A percentile compares a stretch with the other conserved stretches of the same genome.
These are phyloP conservation scores for Phialophora chinensis DNA, from an alignment of 2,329 filamentous ascomycete genomes.

Conservation along the genomic window DNA sequence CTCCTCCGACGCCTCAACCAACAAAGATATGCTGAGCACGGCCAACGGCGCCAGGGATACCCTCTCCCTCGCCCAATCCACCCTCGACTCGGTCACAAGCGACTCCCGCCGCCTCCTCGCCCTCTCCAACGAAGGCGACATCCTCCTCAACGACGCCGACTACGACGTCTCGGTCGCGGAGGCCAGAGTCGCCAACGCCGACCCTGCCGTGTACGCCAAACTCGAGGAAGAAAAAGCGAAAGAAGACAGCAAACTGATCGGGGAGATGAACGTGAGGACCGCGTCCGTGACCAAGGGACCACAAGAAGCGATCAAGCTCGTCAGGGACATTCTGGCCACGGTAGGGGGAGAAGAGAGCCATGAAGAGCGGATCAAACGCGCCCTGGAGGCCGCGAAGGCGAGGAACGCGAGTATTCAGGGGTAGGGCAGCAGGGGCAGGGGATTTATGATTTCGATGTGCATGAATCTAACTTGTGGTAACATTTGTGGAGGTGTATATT, in stretches of 20 bases:
- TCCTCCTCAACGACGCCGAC: slow-evolving; percentile 58
- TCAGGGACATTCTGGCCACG: slow-evolving; percentile 49
- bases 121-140: slow-evolving; percentile 57
- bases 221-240: slow-evolving; percentile 56
- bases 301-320: slow-evolving; percentile 45
- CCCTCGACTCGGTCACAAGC: slow-evolving; percentile 49
- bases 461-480: background rate
- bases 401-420: background rate
- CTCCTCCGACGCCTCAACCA: slow-evolving; percentile 37
- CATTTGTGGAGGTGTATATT: too few relatives aligned
- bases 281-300: slow-evolving; percentile 50
- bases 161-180: slow-evolving; percentile 61
- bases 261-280: slow-evolving; percentile 50
- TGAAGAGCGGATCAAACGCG: background rate
- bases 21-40: slow-evolving; percentile 42
- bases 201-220: slow-evolving; percentile 49
- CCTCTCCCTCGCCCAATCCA: slow-evolving; percentile 47
- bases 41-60: slow-evolving; percentile 30
- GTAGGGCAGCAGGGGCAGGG: background rate
- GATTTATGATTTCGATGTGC: too few relatives aligned
- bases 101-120: slow-evolving; percentile 55
- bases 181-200: slow-evolving; percentile 54
- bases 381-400: background rate
- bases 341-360: slow-evolving; percentile 36
- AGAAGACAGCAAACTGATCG: slow-evolving; percentile 55